Conservation (phyloP, 306 rosid species). For the Sicyos edulis region DNA sequence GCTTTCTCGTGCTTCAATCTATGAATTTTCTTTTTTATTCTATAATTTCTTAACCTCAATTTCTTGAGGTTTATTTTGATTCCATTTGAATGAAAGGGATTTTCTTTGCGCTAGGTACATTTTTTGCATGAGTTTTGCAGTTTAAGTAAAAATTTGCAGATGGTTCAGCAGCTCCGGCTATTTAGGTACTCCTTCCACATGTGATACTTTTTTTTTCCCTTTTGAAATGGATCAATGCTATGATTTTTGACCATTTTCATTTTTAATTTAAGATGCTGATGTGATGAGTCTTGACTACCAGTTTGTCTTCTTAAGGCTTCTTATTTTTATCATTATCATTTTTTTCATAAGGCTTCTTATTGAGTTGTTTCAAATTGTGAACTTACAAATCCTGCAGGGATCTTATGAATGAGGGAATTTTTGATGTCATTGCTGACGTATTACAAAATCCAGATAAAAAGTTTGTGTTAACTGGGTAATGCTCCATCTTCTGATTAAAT, state of each 20-base stretch:
- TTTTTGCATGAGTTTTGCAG: slow-evolving; percentile 88
- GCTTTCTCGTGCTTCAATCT: not conserved
- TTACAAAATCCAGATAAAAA: slow-evolving; percentile 79
- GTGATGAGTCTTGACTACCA: not conserved
- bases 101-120: slow-evolving; percentile 43
- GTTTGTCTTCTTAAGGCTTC: slow-evolving; percentile 5
- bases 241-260: slow-evolving; percentile 20
- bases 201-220: not conserved
- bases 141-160: slow-evolving; percentile 87
- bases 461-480: slow-evolving; percentile 84
- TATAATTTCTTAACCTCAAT: not conserved
- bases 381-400: slow-evolving; percentile 52
- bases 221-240: slow-evolving; percentile 15
- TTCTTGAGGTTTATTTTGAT: not conserved
- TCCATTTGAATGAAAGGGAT: not conserved
- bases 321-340: not conserved
- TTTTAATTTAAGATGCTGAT: slow-evolving; percentile 7
- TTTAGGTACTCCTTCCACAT: slow-evolving; percentile 49
- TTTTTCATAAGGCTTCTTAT: slow-evolving; percentile 10
- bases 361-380: slow-evolving; percentile 23
- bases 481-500: slow-evolving; percentile 27
- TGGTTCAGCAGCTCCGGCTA: slow-evolving; percentile 89
- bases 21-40: not conserved
- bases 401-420: slow-evolving; percentile 90
- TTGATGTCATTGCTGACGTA: slow-evolving; percentile 64